Evolutionary conservation across 2,329 filamentous ascomycete species (phyloP), one percentile per base, ranked within the genome.

Genomic region (Cadophora gregata): DNA sequence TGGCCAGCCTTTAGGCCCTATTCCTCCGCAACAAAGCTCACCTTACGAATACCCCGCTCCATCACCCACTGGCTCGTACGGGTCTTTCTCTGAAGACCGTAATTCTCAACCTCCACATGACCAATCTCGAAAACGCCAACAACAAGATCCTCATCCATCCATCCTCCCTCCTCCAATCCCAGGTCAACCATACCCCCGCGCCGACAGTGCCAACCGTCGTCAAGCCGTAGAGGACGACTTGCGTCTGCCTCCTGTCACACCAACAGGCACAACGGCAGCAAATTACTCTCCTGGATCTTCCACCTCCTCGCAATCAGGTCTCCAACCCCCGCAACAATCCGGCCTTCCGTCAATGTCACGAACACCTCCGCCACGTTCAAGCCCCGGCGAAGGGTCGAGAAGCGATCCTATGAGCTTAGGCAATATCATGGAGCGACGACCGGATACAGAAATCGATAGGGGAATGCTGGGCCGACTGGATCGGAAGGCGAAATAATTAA

Each of bases 81-180:
- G 68, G 61, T 71, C 72, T 31, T 73, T 66, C 33, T 51, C 51
- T 19, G 67, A 72, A 24, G 68, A 72, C n/a, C 68, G 68, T 51
- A 64, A 56, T 36, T 68, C 66, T 21, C 62, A 68, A 36, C 69
- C 67, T 62, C 62, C 67, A 33, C 70, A 71, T 29, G 70, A 73
- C 31, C 64, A 70, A 59, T 73, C 72, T 64, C 73, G 76, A 56
- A 77, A 77, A 64, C 73, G 78, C 64, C 70, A 72, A 36, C 71
- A 73, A 59, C 69, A 71, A 67, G 78, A 80, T 48, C 74, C 76
- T 7, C 78, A 79, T 58, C 71, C 75, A 16, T 73, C 76, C 1
- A 75, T 78, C 16, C 72, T 79, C 19, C 77, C 78, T 25, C 78
- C 77, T n/a, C 78, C 77, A 25, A 71, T 77, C 31, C 76, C 76